Base-by-base conservation (phyloP, 192 early-diverging fungal species). In the Coemansia sp. region DNA sequence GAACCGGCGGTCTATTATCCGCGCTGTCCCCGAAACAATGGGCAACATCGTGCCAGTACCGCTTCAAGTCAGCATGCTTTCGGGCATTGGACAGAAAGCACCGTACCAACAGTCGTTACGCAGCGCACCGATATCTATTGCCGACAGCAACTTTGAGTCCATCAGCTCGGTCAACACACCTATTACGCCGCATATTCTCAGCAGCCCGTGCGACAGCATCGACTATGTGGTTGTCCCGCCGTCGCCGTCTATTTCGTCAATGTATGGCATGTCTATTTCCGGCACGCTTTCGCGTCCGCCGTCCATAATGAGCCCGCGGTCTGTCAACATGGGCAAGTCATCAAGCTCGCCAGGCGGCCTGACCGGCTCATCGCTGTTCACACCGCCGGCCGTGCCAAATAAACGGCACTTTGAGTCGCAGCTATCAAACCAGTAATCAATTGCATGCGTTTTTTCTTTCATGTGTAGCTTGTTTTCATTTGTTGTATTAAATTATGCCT, bases 181-280 rank as follows among this genome's bases (percentile, higher is more conserved):
- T 2, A 47, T 49, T 22, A 68, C 72, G 25, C 65, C 78, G 14
- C 69, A 43, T 2, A 74, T 73, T 1, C 61, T 71, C n/a, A 66
- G 65, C 52, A 80, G 78, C 37, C 78, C 78, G 35, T 72, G 78
- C 48, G 69, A 64, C 55, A 80, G 78, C 62, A 56, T 51, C 9
- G 78, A 80, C 57, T 80, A 68, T 56, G 72, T 72, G 51, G 71
- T 80, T 27, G 69, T 80, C 23, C 78, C 78, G 39, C 78, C 72
- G 47, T 80, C 78, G 27, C 78, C 78, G 21, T 80, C 78, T 17
- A 74, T 74, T 19, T 63, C 72, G 19, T 80, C 72, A 51, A 49
- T 80, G 9, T 75, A 74, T 39, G 78, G 70, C 53, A 23, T 43
- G 25, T 67, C 74, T 0, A 50, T 53, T 8, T 23, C 61, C 29